phyloP scores from a whole-genome alignment of 306 rosid species.

The Glycyrrhiza uralensis region DNA sequence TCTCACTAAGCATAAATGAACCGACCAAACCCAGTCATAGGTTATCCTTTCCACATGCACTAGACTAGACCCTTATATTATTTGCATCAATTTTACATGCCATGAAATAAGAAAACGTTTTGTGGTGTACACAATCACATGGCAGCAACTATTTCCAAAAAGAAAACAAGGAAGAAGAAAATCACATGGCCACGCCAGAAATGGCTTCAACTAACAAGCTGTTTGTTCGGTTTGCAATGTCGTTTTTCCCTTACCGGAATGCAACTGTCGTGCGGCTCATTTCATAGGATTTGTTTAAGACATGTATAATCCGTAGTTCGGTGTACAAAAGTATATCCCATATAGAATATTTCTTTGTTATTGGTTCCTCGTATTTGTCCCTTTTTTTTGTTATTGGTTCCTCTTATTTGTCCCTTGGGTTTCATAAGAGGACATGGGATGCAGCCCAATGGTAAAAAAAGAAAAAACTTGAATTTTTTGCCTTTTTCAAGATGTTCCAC shows the following conservation, averaged over 20 bases:
- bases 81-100: constrained; percentile 4
- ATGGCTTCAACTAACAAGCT: constrained; percentile 17
- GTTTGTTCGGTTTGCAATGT: background rate
- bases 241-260: background rate
- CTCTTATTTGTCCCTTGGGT: background rate
- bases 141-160: background rate
- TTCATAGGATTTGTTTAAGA: background rate
- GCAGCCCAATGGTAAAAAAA: constrained; percentile 2
- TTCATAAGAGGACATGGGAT: background rate
- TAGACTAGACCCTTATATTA: background rate
- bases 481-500: background rate
- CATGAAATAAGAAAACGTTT: background rate
- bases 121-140: constrained; percentile 38
- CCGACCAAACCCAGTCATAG: constrained; percentile 34
- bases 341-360: background rate
- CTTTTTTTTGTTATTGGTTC: background rate
- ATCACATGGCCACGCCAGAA: constrained; percentile 31
- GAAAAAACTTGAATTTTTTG: background rate
- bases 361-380: background rate
- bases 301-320: no score
- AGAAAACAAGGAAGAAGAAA: background rate
- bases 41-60: constrained; percentile 24
- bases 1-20: background rate
- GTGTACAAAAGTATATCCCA: no score
- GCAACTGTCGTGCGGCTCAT: background rate